Conservation (phyloP, 2,329 filamentous ascomycete genomes). For the Byssochlamys sp. region DNA sequence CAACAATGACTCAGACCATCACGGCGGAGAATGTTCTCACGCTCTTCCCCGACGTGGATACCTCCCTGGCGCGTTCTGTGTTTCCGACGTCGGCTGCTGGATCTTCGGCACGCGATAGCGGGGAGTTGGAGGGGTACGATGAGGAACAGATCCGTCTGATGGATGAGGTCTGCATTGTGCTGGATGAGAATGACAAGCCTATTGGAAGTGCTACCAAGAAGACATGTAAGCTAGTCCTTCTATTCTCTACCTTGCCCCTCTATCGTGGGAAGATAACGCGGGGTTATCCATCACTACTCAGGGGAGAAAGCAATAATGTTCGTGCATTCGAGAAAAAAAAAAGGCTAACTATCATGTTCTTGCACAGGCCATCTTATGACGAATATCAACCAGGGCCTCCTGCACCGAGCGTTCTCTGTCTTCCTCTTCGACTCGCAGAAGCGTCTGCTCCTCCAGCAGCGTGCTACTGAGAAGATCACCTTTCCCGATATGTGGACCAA, state of each 20-base stretch:
- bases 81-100: conserved; percentile 32
- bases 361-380: conserved; percentile 84
- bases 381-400: conserved; percentile 90
- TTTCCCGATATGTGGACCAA: conserved; percentile 99
- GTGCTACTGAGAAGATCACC: conserved; percentile 92
- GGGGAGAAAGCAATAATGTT: background rate
- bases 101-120: conserved; percentile 42
- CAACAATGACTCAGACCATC: conserved; percentile 51
- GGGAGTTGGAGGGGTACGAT: conserved; percentile 81
- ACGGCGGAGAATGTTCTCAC: conserved; percentile 78
- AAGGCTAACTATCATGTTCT: conserved; percentile 7
- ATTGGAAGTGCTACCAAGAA: conserved; percentile 98
- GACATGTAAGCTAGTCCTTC: conserved; percentile 56
- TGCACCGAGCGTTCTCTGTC: conserved; percentile 94
- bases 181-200: conserved; percentile 81
- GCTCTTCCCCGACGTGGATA: conserved; percentile 75
- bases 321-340: background rate
- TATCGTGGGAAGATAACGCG: background rate
- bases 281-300: background rate
- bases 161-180: conserved; percentile 97
- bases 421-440: conserved; percentile 96
- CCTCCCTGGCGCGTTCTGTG: conserved; percentile 45
- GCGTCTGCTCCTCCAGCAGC: conserved; percentile 86
- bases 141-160: conserved; percentile 95
- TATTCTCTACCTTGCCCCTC: background rate